Conservation (phyloP, 2,329 filamentous ascomycete genomes). For the Tolypocladium cylindrosporum region DNA sequence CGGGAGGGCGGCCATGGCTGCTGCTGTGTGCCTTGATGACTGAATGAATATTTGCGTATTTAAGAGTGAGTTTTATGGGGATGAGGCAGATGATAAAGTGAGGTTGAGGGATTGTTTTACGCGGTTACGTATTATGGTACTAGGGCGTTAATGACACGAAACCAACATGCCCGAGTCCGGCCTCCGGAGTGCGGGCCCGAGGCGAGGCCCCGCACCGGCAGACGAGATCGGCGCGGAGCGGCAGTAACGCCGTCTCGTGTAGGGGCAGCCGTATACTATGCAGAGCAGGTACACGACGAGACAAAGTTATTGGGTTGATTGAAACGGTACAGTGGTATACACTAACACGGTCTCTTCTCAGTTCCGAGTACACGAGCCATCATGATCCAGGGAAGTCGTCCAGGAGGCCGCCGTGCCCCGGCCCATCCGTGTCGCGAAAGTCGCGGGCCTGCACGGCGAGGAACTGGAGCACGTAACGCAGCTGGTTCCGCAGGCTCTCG, state of each 20-base stretch:
- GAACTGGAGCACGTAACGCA: slow-evolving; percentile 10
- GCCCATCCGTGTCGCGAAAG: neutral
- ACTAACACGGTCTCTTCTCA: neutral
- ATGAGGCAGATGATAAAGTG: neutral
- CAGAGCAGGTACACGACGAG: neutral
- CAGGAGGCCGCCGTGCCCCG: neutral
- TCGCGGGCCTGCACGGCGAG: slow-evolving; percentile 10
- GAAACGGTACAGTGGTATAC: neutral
- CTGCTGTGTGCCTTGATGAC: too few species aligned
- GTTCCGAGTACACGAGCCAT: neutral
- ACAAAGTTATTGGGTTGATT: neutral
- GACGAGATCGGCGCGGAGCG: neutral
- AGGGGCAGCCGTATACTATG: too few species aligned
- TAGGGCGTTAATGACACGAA: neutral
- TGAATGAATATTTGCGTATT: neutral
- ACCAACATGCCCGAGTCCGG: neutral
- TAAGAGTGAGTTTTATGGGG: neutral
- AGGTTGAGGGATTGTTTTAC: neutral
- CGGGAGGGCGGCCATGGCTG: slow-evolving; percentile 6
- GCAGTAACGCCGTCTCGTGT: neutral
- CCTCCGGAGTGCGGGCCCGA: neutral
- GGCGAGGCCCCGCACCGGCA: neutral
- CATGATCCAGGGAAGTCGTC: neutral
- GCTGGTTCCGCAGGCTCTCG: slow-evolving; percentile 6
- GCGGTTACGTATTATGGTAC: neutral